Evolutionary conservation across 116 monocot genomes (phyloP).

Genomic region (Phalaenopsis hybrid): DNA sequence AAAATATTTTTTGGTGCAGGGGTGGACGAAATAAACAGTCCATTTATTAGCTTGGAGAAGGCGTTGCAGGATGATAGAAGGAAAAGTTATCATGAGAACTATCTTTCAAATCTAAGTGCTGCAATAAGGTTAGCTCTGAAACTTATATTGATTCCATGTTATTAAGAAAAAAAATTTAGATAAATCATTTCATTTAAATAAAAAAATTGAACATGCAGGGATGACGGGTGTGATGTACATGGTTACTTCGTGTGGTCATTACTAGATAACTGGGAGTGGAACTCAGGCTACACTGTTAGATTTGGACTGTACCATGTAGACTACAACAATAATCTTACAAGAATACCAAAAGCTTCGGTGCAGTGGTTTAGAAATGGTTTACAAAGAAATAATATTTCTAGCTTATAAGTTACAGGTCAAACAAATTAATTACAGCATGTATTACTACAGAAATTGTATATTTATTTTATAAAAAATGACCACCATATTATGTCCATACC

Average conservation of each 20-base stretch:
- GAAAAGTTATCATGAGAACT: constrained; percentile 50
- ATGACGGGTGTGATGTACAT: constrained; percentile 43
- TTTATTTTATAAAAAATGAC: too few relatives aligned
- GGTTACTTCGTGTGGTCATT: constrained; percentile 72
- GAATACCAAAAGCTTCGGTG: constrained; percentile 65
- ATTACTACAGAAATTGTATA: too few relatives aligned
- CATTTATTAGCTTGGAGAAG: constrained; percentile 28
- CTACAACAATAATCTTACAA: constrained; percentile 61
- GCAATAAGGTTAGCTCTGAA: constrained; percentile 31
- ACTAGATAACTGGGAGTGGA: constrained; percentile 83
- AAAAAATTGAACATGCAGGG: constrained; percentile 19
- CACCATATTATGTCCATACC: too few relatives aligned
- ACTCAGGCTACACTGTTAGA: constrained; percentile 55
- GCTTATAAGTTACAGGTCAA: neutral
- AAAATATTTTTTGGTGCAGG: constrained; percentile 27
- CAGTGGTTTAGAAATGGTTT: constrained; percentile 50
- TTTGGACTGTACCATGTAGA: constrained; percentile 66
- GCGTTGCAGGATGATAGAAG: constrained; percentile 54
- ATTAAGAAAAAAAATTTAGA: too few relatives aligned
- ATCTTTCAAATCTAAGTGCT: constrained; percentile 39
- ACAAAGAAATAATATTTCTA: constrained; percentile 1
- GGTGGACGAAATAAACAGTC: constrained; percentile 58
- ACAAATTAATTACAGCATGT: too few relatives aligned
- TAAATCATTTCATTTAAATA: too few relatives aligned
- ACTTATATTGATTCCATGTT: neutral